Evolutionary conservation across 2,329 filamentous ascomycete genomes (phyloP).

Genomic region (Scedosporium minutisporum): DNA sequence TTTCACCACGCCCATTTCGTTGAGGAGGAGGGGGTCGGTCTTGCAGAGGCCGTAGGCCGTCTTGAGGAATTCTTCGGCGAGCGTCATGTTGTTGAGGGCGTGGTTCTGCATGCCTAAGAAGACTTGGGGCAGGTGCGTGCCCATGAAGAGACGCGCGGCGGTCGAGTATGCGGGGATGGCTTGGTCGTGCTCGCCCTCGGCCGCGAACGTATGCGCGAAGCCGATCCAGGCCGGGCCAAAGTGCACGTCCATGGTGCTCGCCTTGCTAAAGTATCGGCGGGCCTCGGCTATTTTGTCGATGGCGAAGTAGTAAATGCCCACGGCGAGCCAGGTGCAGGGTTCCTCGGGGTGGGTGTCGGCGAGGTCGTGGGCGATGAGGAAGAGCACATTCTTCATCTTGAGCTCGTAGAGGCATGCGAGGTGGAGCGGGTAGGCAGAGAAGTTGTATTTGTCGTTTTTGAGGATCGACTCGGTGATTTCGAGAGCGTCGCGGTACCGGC

Average conservation of each 20-base stretch:
- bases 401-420: slow-evolving; percentile 87
- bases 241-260: slow-evolving; percentile 93
- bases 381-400: slow-evolving; percentile 75
- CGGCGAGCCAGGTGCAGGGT: slow-evolving; percentile 85
- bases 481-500: slow-evolving; percentile 81
- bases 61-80: slow-evolving; percentile 90
- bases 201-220: slow-evolving; percentile 95
- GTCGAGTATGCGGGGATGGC: slow-evolving; percentile 97
- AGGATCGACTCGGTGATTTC: slow-evolving; percentile 76
- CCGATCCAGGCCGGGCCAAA: slow-evolving; percentile 98
- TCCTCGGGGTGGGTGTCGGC: slow-evolving; percentile 87
- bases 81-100: slow-evolving; percentile 84
- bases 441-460: slow-evolving; percentile 78
- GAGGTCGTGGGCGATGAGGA: slow-evolving; percentile 84
- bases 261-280: slow-evolving; percentile 91
- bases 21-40: slow-evolving; percentile 80
- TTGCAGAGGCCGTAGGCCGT: slow-evolving; percentile 77
- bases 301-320: slow-evolving; percentile 87
- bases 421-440: slow-evolving; percentile 80
- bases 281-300: slow-evolving; percentile 88
- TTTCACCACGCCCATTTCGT: slow-evolving; percentile 92
- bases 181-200: slow-evolving; percentile 95
- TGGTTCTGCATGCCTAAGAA: slow-evolving; percentile 99
- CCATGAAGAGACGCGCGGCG: slow-evolving; percentile 88
- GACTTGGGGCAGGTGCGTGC: slow-evolving; percentile 88